These are phyloP conservation scores for Emmonsiellopsis sp. DNA, from an alignment of 2,329 filamentous ascomycete species.

Conservation along the genomic window DNA sequence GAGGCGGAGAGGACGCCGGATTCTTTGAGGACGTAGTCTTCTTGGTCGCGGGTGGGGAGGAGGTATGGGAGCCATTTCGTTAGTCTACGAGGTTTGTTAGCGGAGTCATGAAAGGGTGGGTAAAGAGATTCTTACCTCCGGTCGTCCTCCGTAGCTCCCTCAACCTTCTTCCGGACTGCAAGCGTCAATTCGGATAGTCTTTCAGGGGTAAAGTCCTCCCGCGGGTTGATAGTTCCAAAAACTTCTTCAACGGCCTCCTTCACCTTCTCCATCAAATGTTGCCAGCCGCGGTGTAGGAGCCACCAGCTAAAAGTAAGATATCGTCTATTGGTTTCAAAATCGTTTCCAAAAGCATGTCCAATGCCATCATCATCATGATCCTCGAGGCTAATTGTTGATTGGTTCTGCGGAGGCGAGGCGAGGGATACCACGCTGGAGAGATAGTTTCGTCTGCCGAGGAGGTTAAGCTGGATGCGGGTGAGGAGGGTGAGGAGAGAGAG, in stretches of 20 bases:
- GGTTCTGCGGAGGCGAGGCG: conserved; percentile 63
- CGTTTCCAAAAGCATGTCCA: conserved; percentile 76
- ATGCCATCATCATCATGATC: conserved; percentile 81
- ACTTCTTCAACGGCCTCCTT: conserved; percentile 79
- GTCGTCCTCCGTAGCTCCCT: conserved; percentile 61
- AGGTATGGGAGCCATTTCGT: conserved; percentile 75
- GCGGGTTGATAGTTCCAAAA: conserved; percentile 79
- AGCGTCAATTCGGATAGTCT: conserved; percentile 71
- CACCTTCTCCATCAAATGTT: conserved; percentile 70
- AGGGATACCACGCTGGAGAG: conserved; percentile 90
- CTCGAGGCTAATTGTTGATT: conserved; percentile 74
- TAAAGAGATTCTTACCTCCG: conserved; percentile 35
- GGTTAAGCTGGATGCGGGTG: conserved; percentile 91
- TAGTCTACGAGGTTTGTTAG: conserved; percentile 27
- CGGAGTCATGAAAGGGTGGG: background rate
- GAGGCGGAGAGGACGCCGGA: conserved; percentile 58
- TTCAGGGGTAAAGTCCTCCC: conserved; percentile 77
- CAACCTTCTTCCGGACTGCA: conserved; percentile 74
- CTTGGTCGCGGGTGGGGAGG: conserved; percentile 68
- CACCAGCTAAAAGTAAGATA: conserved; percentile 98
- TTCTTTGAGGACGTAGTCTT: conserved; percentile 75
- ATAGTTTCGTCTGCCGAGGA: conserved; percentile 90
- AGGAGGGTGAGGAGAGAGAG: conserved; percentile 81
- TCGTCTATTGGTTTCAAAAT: conserved; percentile 91
- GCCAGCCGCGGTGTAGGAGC: conserved; percentile 85